Percentiles rank a stretch among this genome's conserved stretches.
Evolutionary conservation across 2,329 filamentous ascomycete species (phyloP).

Genomic region (Penicillium sp.): DNA sequence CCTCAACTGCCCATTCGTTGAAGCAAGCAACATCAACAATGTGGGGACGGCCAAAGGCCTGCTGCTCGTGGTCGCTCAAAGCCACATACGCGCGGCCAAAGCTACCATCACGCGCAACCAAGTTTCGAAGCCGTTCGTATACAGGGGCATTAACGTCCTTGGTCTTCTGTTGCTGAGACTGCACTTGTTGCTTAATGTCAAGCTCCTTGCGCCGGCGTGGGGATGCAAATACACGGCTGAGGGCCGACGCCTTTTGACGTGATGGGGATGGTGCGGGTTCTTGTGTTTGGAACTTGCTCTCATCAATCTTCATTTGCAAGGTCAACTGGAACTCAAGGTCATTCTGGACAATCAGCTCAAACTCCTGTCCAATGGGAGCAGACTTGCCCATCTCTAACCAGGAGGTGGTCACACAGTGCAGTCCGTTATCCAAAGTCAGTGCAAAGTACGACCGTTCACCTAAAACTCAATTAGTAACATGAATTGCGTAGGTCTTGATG

Average conservation of each 20-base stretch:
- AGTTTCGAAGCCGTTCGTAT: slow-evolving; percentile 81
- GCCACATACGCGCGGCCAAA: slow-evolving; percentile 93
- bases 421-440: slow-evolving; percentile 93
- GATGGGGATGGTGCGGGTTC: slow-evolving; percentile 53
- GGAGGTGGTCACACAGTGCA: slow-evolving; percentile 95
- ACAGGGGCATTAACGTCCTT: slow-evolving; percentile 55
- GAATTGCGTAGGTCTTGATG: neutral
- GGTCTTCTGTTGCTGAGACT: slow-evolving; percentile 72
- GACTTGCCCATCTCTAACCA: slow-evolving; percentile 91
- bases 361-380: slow-evolving; percentile 95
- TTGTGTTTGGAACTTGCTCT: slow-evolving; percentile 61
- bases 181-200: slow-evolving; percentile 78
- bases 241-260: slow-evolving; percentile 80
- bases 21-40: slow-evolving; percentile 90
- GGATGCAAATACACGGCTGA: slow-evolving; percentile 88
- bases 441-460: slow-evolving; percentile 92
- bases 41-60: slow-evolving; percentile 84
- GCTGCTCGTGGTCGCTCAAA: slow-evolving; percentile 84
- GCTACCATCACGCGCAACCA: slow-evolving; percentile 87
- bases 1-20: slow-evolving; percentile 97
- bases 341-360: slow-evolving; percentile 93
- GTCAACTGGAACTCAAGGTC: slow-evolving; percentile 99
- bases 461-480: slow-evolving; percentile 40
- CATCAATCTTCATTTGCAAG: slow-evolving; percentile 88
- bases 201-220: slow-evolving; percentile 96